Conservation (phyloP, 2,329 filamentous ascomycete species). For the Colletotrichum cordylinicola region DNA sequence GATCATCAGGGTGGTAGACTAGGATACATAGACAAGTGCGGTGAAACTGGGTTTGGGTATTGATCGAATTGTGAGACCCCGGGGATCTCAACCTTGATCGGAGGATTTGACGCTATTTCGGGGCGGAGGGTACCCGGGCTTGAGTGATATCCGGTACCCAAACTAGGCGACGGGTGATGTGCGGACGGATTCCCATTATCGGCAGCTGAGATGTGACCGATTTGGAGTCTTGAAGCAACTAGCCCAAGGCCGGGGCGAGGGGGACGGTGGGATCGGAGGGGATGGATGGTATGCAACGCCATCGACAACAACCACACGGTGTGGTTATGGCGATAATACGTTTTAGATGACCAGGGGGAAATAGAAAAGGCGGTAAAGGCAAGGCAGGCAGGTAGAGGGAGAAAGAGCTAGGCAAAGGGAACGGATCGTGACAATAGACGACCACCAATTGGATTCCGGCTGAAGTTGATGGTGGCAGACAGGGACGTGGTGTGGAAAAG, state of each 20-base stretch:
- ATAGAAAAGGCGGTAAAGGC: not conserved
- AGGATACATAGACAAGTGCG: not conserved
- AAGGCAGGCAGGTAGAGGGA: not conserved
- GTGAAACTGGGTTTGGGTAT: not conserved
- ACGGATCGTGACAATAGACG: not conserved
- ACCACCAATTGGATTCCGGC: not conserved
- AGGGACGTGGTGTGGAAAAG: not conserved
- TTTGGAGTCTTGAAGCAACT: not conserved
- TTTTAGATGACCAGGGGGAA: not conserved
- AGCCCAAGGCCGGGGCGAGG: not conserved
- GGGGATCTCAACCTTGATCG: not conserved
- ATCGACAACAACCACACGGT: not conserved
- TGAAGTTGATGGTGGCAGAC: not conserved
- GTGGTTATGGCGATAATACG: not conserved
- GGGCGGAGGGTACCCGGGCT: not conserved
- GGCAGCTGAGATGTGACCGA: not conserved
- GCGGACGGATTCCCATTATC: not conserved
- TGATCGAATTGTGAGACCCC: not conserved
- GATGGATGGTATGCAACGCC: not conserved
- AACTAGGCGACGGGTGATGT: not conserved
- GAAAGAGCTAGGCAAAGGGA: not conserved
- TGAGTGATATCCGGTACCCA: not conserved
- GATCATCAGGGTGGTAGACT: not conserved
- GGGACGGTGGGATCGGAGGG: not conserved
- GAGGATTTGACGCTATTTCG: not conserved